Base-by-base conservation (phyloP, 2,329 filamentous ascomycete species). In the Colletotrichum godetiae region DNA sequence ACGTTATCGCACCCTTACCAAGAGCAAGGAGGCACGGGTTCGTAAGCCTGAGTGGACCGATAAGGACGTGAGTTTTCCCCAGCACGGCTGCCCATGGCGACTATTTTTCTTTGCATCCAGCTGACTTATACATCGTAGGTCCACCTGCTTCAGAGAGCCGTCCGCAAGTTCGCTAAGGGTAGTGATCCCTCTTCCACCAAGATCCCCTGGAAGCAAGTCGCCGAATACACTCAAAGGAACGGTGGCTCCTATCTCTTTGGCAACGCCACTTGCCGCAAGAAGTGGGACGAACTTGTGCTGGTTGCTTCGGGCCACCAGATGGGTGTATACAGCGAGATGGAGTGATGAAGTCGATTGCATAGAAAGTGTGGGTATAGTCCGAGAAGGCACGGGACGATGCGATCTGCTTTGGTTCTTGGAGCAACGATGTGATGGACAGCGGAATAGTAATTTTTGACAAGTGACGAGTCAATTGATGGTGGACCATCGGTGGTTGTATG, bases 41-140 rank as follows among this genome's bases (percentile, higher is more conserved):
- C 86, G 93, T 8, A 91, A 89, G 80, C 93, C 93, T 0, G 81
- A 87, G 70, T 95, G 93, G 92, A 85, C 80, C 0, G 82, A 85
- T 0, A 81, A 84, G 1, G 92, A 95, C 82, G 92, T 94, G 81
- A 87, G 92, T 87, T 6, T 15, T n/a, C 31, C 46, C 19, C 13
- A 15, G 42, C 19, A 19, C 19, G n/a, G 19, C 42, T 22, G 5
- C 22, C 52, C 15, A 7, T 35, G 19, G 11, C n/a, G 19, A 15
- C 22, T 1, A 29, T 5, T 2, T 8, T 19, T 12, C 3, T 4
- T 24, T 13, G 19, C 3, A 11, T 24, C 13, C 3, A 13, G 53
- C 70, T 73, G n/a, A 70, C 55, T 19, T 63, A 12, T 24, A 19
- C 2, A 11, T 10, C 2, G 46, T 53, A 89, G 88, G 79, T 88